phyloP scores from a whole-genome alignment of 768 basidiomycete species.

The Sporobolomyces roseus region DNA sequence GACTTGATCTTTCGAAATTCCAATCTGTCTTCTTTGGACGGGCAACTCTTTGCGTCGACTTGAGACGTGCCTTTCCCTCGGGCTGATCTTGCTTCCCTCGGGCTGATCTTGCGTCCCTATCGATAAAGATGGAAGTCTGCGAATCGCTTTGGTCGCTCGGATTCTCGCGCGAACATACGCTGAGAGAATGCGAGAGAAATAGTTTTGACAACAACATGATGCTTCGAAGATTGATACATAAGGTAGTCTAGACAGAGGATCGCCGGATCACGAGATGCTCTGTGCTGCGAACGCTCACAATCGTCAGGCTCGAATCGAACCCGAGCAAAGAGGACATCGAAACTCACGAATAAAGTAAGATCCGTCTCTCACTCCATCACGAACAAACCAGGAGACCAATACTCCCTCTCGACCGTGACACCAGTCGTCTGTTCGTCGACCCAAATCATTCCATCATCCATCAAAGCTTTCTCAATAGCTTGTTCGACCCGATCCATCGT shows the following conservation, averaged over 20 bases:
- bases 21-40: neutral
- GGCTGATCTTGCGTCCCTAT: no score
- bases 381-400: slow-evolving; percentile 87
- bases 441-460: slow-evolving; percentile 90
- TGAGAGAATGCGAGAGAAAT: no score
- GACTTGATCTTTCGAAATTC: neutral
- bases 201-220: no score
- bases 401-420: slow-evolving; percentile 57
- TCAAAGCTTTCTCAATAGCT: slow-evolving; percentile 82
- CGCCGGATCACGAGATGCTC: no score
- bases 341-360: neutral
- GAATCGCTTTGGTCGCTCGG: no score
- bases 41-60: neutral
- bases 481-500: slow-evolving; percentile 66
- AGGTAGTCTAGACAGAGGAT: no score
- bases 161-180: no score
- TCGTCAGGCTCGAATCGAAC: neutral
- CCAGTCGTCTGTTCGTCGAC: slow-evolving; percentile 60
- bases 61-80: no score
- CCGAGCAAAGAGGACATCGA: neutral
- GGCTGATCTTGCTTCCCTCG: no score
- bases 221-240: no score
- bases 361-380: slow-evolving; percentile 41
- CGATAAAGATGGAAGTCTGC: no score
- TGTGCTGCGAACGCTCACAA: neutral